Conservation (phyloP, 2,329 filamentous ascomycete genomes). For the Trichoderma atrobrunneum region DNA sequence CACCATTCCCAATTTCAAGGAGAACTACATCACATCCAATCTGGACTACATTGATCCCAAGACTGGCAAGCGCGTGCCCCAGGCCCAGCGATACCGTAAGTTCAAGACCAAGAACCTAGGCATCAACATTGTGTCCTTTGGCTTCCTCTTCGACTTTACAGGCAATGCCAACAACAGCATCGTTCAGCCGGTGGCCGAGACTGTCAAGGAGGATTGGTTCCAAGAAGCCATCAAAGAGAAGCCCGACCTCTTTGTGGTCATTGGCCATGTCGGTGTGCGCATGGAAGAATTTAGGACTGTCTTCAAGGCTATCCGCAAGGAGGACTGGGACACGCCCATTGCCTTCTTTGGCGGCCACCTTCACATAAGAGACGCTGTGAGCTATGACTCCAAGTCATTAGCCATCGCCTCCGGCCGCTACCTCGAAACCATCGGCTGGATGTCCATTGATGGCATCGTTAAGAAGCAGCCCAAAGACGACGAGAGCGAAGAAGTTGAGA, state of each 20-base stretch:
- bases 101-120: conserved; percentile 90
- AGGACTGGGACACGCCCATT: conserved; percentile 79
- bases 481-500: conserved; percentile 27
- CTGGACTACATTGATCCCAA: conserved; percentile 78
- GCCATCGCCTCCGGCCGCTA: conserved; percentile 87
- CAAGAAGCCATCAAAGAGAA: conserved; percentile 79
- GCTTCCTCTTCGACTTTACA: conserved; percentile 92
- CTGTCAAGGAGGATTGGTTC: conserved; percentile 85
- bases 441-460: conserved; percentile 71
- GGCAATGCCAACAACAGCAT: conserved; percentile 88
- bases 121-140: conserved; percentile 81
- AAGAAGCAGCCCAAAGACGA: conserved; percentile 23
- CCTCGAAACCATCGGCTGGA: conserved; percentile 92
- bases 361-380: conserved; percentile 81
- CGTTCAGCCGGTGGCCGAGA: conserved; percentile 75
- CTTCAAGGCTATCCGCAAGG: conserved; percentile 72
- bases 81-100: conserved; percentile 80
- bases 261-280: conserved; percentile 79
- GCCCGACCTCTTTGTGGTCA: conserved; percentile 81
- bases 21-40: conserved; percentile 85
- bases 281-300: conserved; percentile 77
- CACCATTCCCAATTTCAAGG: conserved; percentile 79
- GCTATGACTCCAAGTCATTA: conserved; percentile 74
- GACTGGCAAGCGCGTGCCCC: conserved; percentile 67
- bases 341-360: conserved; percentile 89